Evolutionary conservation across 2,329 filamentous ascomycete genomes (phyloP), one percentile per base, ranked within the genome.

Genomic region (Fusarium sp.): DNA sequence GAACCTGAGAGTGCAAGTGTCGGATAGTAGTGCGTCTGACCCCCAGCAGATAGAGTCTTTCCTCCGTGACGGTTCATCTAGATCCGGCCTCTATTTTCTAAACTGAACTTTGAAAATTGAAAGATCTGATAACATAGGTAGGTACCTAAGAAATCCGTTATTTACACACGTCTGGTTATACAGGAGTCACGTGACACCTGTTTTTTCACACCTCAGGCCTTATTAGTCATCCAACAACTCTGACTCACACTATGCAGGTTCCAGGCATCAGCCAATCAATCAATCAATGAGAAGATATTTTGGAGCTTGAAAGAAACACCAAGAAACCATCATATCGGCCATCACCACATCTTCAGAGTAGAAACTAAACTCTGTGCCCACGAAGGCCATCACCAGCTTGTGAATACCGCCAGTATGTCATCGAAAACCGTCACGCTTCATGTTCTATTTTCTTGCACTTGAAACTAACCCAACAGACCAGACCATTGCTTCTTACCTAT

Each of bases 271-370:
- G 3, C 29, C 32, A 39, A 26, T 50, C 32, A 47, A 26, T 50
- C 32, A 47, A 47, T 26, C 45, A 38, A 26, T 28, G 25, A 24
- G 11, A 42, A 40, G 11, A 25, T 25, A 25, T 26, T 26, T 19
- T 15, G 8, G 28, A 58, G 31, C 39, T 52, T 24, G 29, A 34
- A 13, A 61, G 48, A 58, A 55, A 45, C 62, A 66, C 58, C 48
- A 59, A 51, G 44, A 48, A 12, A 44, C 22, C 29, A 10, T n/a
- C 24, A 25, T 39, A 24, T 31, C 12, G 24, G 36, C 12, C 22
- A 40, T 31, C 29, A 6, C 40, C 22, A 41, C 38, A 46, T 36
- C 19, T 22, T 26, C 19, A 29, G 13, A n/a, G 13, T 24, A 19
- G 15, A 12, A 15, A 8, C 8, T 8, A 24, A 15, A 8, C 8